Conservation (phyloP, 1,284 basidiomycete species). For the Acaromyces ingoldii region DNA sequence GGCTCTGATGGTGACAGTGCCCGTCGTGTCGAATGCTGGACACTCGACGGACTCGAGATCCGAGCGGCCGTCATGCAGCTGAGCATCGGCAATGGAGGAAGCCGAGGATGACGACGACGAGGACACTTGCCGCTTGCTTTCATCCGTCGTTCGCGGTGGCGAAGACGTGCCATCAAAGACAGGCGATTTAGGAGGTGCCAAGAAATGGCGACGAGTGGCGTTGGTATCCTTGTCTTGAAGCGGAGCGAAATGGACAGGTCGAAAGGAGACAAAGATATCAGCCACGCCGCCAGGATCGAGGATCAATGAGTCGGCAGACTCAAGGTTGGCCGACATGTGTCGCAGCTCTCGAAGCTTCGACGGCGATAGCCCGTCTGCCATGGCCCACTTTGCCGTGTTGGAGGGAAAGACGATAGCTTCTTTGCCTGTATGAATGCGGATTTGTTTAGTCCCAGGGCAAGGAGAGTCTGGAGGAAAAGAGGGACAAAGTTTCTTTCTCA, state of each 20-base stretch:
- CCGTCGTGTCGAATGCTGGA: too few species aligned
- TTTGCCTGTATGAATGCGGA: slow-evolving; percentile 34
- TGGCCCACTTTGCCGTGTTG: slow-evolving; percentile 41
- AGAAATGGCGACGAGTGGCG: too few species aligned
- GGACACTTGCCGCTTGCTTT: too few species aligned
- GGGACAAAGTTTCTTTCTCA: too few species aligned
- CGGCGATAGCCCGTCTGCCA: slow-evolving; percentile 35
- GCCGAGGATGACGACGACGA: too few species aligned
- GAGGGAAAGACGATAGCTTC: slow-evolving; percentile 29
- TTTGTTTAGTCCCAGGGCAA: slow-evolving; percentile 4
- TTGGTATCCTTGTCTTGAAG: too few species aligned
- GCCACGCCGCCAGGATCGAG: slow-evolving; percentile 28
- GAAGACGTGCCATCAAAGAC: too few species aligned
- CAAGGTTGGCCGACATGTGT: slow-evolving; percentile 42
- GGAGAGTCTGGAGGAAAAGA: neutral
- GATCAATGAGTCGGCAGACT: slow-evolving; percentile 31
- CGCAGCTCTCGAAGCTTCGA: slow-evolving; percentile 38
- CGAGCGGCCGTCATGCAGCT: too few species aligned
- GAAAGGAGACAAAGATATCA: slow-evolving; percentile 35
- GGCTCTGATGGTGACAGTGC: too few species aligned
- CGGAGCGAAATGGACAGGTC: slow-evolving; percentile 13
- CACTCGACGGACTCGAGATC: too few species aligned
- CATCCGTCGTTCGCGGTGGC: too few species aligned
- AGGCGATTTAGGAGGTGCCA: slow-evolving; percentile 1
- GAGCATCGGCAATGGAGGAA: too few species aligned